phyloP scores from a whole-genome alignment of 2,329 filamentous ascomycete species.

The Ascochyta rabiei region DNA sequence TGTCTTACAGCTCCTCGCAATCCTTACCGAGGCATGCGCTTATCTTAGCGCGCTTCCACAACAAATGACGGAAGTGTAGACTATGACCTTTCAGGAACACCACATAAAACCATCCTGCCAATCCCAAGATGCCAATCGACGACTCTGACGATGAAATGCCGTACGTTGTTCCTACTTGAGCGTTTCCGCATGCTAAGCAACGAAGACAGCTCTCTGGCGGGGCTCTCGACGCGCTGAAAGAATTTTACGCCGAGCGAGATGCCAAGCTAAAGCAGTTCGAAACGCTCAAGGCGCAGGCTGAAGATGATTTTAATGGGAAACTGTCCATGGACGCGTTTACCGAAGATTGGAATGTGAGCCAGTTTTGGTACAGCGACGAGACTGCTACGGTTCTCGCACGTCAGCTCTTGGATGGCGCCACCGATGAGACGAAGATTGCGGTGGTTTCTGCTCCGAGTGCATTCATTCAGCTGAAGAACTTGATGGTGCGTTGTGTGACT shows the following conservation, averaged over 20 bases:
- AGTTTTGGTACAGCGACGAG: conserved; percentile 83
- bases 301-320: conserved; percentile 57
- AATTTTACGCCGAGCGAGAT: conserved; percentile 77
- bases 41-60: conserved; percentile 17
- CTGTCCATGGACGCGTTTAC: conserved; percentile 72
- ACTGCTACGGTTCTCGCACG: conserved; percentile 69
- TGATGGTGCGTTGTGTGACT: conserved; percentile 58
- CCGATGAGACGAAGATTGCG: conserved; percentile 64
- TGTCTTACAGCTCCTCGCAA: conserved; percentile 4
- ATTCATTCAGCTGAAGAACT: conserved; percentile 76
- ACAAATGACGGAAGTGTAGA: conserved; percentile 11
- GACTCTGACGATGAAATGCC: conserved; percentile 44
- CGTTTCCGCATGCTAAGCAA: conserved; percentile 23
- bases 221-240: conserved; percentile 71
- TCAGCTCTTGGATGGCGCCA: conserved; percentile 68
- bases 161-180: conserved; percentile 28
- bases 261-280: conserved; percentile 70
- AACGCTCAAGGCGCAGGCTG: conserved; percentile 67
- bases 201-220: conserved; percentile 67
- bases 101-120: conserved; percentile 3
- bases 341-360: conserved; percentile 83
- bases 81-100: conserved; percentile 32
- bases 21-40: conserved; percentile 29
- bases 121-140: conserved; percentile 32
- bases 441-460: conserved; percentile 78